Percentiles rank a stretch among this genome's conserved stretches.
Evolutionary conservation across 2,329 filamentous ascomycete species (phyloP).

Genomic region (Cladophialophora immunda): DNA sequence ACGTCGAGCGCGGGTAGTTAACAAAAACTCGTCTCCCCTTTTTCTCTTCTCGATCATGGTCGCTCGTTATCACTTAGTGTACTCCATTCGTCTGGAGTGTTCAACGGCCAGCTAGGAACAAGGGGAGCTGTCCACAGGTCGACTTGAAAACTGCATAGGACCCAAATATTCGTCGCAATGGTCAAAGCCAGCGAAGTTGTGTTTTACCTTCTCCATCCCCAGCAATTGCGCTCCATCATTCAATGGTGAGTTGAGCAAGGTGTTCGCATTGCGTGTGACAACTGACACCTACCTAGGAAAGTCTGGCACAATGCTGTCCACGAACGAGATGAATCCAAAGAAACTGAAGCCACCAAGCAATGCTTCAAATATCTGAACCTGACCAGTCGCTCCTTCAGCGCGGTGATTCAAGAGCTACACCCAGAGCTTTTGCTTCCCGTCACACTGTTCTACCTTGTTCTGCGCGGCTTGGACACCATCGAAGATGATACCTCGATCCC

Average conservation of each 20-base stretch:
- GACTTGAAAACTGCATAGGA: neutral
- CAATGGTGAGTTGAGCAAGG: slow-evolving; percentile 74
- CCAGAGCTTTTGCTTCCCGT: slow-evolving; percentile 91
- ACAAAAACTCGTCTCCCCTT: neutral
- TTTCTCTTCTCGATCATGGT: slow-evolving; percentile 7
- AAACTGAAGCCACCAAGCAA: slow-evolving; percentile 75
- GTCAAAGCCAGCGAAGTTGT: slow-evolving; percentile 60
- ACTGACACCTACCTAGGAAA: slow-evolving; percentile 68
- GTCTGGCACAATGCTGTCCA: slow-evolving; percentile 96
- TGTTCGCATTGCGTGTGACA: neutral
- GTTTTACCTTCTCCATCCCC: slow-evolving; percentile 79
- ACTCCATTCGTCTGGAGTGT: neutral
- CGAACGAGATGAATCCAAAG: slow-evolving; percentile 77
- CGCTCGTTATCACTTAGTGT: slow-evolving; percentile 22
- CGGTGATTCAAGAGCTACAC: slow-evolving; percentile 95
- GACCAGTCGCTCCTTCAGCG: slow-evolving; percentile 91
- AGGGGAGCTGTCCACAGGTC: neutral
- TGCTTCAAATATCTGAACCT: slow-evolving; percentile 87
- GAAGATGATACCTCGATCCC: slow-evolving; percentile 98
- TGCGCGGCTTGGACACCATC: slow-evolving; percentile 95
- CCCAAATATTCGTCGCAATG: slow-evolving; percentile 45
- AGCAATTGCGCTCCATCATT: slow-evolving; percentile 80
- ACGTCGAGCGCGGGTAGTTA: slow-evolving; percentile 6
- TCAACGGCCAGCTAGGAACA: neutral
- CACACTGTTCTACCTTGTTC: slow-evolving; percentile 88